Evolutionary conservation across 2,329 filamentous ascomycete genomes (phyloP), one percentile per base, ranked within the genome.

Genomic region (Colletotrichum tropicicola): DNA sequence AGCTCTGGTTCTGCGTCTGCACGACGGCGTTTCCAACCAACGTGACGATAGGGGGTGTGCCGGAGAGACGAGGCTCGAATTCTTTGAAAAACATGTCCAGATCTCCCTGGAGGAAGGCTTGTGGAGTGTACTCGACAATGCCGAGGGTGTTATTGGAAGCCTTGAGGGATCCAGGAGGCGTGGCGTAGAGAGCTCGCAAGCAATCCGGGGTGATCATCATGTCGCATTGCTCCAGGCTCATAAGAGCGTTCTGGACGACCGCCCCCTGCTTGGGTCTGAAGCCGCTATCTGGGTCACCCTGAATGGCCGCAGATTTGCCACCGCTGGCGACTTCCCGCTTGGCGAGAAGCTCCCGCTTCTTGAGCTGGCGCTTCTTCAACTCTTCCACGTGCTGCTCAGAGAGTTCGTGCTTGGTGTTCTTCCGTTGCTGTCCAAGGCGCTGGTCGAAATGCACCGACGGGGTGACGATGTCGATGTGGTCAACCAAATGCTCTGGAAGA

Each of bases 121-220:
- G 81, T 25, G 78, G 78, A 10, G 76, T 80, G 58, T 83, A 82
- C 68, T 87, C 84, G 37, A 85, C 84, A 44, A 88, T 81, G 37
- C 83, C 85, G 47, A 83, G 80, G 23, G 77, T 80, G 70, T 87
- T 86, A 65, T 76, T 75, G 15, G 77, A 62, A 1, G 37, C 27
- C 37, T 66, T 66, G 15, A 73, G 73, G 3, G 71, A 74, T 13
- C 78, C 79, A 13, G 77, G 69, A 15, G 84, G 79, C 52, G 82
- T 79, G 3, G 76, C 70, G 69, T 83, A 85, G 19, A 86, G 74
- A 5, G 83, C 80, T 44, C 80, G 79, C 53, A 88, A 78, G 69
- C 87, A 90, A 43, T 80, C 80, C 0, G 86, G 85, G 0, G 86
- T 89, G 67, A 89, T 87, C 70, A 83, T 81, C 13, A 75, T 73